These are phyloP conservation scores for Globisporangium takayamanum DNA, from an alignment of 352 stramenopile species.

Conservation along the genomic window DNA sequence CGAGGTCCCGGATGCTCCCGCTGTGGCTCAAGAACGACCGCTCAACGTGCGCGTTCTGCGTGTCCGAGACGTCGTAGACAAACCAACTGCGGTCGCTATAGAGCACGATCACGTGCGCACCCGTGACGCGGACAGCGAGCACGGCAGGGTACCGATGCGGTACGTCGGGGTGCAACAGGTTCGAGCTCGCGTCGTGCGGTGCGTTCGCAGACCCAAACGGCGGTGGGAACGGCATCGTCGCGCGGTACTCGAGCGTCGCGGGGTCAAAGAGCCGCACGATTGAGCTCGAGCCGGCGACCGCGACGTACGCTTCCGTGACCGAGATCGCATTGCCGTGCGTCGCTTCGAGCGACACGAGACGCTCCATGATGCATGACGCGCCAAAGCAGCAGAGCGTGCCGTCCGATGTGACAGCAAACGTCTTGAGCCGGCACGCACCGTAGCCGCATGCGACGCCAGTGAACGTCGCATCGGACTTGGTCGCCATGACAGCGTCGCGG, in stretches of 20 bases:
- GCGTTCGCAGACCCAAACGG: conserved; percentile 44
- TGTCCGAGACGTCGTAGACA: conserved; percentile 59
- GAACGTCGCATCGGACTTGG: conserved; percentile 61
- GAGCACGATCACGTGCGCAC: conserved; percentile 51
- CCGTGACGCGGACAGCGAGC: conserved; percentile 53
- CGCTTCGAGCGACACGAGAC: conserved; percentile 66
- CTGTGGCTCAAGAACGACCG: conserved; percentile 82
- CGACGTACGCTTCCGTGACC: conserved; percentile 68
- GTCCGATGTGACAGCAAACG: conserved; percentile 61
- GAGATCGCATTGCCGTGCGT: conserved; percentile 56
- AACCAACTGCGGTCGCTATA: conserved; percentile 82
- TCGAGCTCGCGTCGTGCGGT: conserved; percentile 6
- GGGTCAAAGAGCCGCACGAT: conserved; percentile 73
- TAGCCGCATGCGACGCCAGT: conserved; percentile 59
- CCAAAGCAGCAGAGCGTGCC: conserved; percentile 78
- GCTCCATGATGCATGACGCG: conserved; percentile 62
- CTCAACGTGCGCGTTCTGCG: conserved; percentile 38
- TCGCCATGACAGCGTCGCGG: conserved; percentile 44
- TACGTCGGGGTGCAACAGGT: conserved; percentile 39
- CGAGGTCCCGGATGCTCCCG: conserved; percentile 57
- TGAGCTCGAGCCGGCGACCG: conserved; percentile 51
- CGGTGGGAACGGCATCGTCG: conserved; percentile 72
- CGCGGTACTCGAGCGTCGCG: conserved; percentile 60
- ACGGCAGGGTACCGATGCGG: conserved; percentile 50
- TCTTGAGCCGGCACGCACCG: conserved; percentile 52